A percentile compares a stretch with the other conserved stretches of the same genome.
These are phyloP conservation scores for Debaryomyces maramus DNA, from an alignment of 805 yeast species.

Conservation along the genomic window DNA sequence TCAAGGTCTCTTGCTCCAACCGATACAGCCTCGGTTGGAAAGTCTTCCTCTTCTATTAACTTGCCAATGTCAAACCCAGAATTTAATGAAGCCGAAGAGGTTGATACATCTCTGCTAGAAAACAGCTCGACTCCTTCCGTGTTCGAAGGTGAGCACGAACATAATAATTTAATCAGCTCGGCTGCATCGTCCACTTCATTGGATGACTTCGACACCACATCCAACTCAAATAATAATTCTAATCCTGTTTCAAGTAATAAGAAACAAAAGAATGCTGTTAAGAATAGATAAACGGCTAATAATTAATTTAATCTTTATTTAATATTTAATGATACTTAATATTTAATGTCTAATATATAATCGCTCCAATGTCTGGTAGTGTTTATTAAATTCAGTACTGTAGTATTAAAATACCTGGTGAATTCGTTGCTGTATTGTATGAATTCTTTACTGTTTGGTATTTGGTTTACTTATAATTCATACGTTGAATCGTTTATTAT, in stretches of 20 bases:
- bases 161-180: slow-evolving; percentile 23
- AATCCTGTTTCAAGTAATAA: slow-evolving; percentile 1
- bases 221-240: not conserved
- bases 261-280: slow-evolving; percentile 1
- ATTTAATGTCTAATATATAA: slow-evolving; percentile 1
- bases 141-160: slow-evolving; percentile 28
- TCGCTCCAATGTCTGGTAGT: too few relatives aligned
- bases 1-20: slow-evolving; percentile 19
- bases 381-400: too few relatives aligned
- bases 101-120: slow-evolving; percentile 27
- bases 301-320: not conserved
- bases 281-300: slow-evolving; percentile 1
- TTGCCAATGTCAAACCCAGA: slow-evolving; percentile 8
- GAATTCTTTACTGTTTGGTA: too few relatives aligned
- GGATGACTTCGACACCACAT: slow-evolving; percentile 24
- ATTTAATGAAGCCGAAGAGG: slow-evolving; percentile 15
- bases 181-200: slow-evolving; percentile 36
- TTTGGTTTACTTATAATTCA: too few relatives aligned
- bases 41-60: slow-evolving; percentile 13
- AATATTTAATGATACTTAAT: slow-evolving; percentile 3
- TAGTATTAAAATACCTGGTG: too few relatives aligned
- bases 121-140: slow-evolving; percentile 41
- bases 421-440: too few relatives aligned
- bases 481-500: too few relatives aligned
- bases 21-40: slow-evolving; percentile 15